These are phyloP conservation scores for Aspergillus sp. DNA, from an alignment of 2,329 filamentous ascomycete genomes.

Conservation along the genomic window DNA sequence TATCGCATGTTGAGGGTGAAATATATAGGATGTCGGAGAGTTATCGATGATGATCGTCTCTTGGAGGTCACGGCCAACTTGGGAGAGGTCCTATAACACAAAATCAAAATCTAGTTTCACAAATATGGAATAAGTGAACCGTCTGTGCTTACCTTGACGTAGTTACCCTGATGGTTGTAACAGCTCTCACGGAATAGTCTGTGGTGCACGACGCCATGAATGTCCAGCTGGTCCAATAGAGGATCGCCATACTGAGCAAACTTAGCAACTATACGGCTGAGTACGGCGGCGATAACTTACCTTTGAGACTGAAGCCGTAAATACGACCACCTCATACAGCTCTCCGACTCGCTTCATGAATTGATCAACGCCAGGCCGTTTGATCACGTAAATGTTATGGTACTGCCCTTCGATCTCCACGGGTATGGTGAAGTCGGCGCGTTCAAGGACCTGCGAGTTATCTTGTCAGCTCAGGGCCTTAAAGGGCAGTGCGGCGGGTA, in stretches of 20 bases:
- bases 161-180: conserved; percentile 99
- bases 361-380: conserved; percentile 94
- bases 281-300: conserved; percentile 50
- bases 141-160: conserved; percentile 69
- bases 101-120: conserved; percentile 13
- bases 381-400: conserved; percentile 99
- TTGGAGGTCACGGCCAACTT: conserved; percentile 90
- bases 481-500: not conserved
- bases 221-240: conserved; percentile 91
- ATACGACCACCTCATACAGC: conserved; percentile 97
- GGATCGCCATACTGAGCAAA: conserved; percentile 82
- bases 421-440: conserved; percentile 98
- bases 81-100: conserved; percentile 73
- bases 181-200: conserved; percentile 96
- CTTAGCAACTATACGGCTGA: conserved; percentile 11
- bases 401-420: conserved; percentile 99
- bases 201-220: conserved; percentile 95
- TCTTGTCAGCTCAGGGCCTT: conserved; percentile 4
- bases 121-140: not conserved
- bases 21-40: conserved; percentile 98
- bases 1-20: conserved; percentile 97
- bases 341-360: conserved; percentile 99
- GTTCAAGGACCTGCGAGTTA: conserved; percentile 75
- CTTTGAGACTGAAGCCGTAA: conserved; percentile 98
- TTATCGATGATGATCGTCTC: conserved; percentile 99